Evolutionary conservation across 352 stramenopile genomes (phyloP), one percentile per base, ranked within the genome.

Genomic region (Phytopythium ostracodes): DNA sequence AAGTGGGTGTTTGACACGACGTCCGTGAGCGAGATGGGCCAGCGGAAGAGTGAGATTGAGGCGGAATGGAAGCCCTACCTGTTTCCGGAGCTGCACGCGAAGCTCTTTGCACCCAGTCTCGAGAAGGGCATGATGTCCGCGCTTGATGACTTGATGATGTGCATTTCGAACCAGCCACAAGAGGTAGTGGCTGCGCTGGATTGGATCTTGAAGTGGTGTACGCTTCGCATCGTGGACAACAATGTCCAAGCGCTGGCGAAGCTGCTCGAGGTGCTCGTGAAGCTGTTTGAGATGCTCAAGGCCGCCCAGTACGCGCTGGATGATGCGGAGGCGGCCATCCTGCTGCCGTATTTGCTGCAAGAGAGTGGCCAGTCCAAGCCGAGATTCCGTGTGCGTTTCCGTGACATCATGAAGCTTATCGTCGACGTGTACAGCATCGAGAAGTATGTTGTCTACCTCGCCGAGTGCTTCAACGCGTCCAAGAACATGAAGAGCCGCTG

Each of bases 401-500:
- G 87, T 20, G 83, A 94, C 57, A 82, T 94, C n/a, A 87, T 96
- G 81, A 85, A 81, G 31, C 70, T 94, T 4, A 68, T 96, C 33
- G 71, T 80, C 0, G 77, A 94, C 18, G 77, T 94, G n/a, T 94
- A 92, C 70, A 87, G 44, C 50, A 68, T 73, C n/a, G 86, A 91
- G 22, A 93, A 87, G 57, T 92, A 92, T 55, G 71, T 87, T 1
- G 60, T 66, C 29, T 94, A 82, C 62, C 66, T 96, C 25, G 71
- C 85, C 31, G 87, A 94, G n/a, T 92, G 87, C 66, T 87, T 96
- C 58, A 92, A 80, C 42, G 77, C 67, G 14, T 91, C 81, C 12
- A 96, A 94, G 67, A 96, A 94, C 62, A 92, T 86, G 65, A 91
- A 92, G 43, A 96, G 85, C 54, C 79, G 85, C 17, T 92, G 79